phyloP scores from a whole-genome alignment of 1,284 basidiomycete genomes.

The Acaromyces ingoldii region DNA sequence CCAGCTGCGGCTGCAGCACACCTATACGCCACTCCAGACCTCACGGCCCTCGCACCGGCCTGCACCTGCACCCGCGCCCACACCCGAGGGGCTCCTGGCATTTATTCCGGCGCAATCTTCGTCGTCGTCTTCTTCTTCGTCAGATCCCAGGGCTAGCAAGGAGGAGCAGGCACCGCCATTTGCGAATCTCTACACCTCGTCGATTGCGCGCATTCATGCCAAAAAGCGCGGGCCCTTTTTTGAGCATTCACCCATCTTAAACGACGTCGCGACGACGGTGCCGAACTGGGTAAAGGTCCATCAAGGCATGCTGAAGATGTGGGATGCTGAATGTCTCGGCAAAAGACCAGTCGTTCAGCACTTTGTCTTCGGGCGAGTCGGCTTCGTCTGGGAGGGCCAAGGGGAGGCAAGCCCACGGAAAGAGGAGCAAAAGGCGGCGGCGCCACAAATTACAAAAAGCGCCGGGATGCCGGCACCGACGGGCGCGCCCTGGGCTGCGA shows the following conservation, averaged over 20 bases:
- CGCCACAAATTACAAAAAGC: neutral
- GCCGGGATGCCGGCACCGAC: neutral
- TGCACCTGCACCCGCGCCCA: neutral
- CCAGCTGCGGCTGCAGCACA: slow-evolving; percentile 60
- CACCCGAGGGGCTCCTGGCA: slow-evolving; percentile 1
- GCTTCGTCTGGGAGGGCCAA: slow-evolving; percentile 20
- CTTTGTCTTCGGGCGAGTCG: slow-evolving; percentile 66
- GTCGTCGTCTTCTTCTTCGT: neutral
- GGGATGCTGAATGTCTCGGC: slow-evolving; percentile 86
- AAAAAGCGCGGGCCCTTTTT: slow-evolving; percentile 38
- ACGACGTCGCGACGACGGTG: slow-evolving; percentile 78
- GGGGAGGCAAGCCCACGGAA: neutral
- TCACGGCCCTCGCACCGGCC: slow-evolving; percentile 7
- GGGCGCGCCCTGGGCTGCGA: too few species aligned
- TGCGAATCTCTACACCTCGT: slow-evolving; percentile 52
- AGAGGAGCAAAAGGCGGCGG: neutral
- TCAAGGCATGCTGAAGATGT: slow-evolving; percentile 90
- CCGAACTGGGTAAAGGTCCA: slow-evolving; percentile 85
- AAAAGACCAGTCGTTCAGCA: slow-evolving; percentile 98
- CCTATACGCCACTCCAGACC: slow-evolving; percentile 4
- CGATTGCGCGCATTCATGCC: slow-evolving; percentile 61
- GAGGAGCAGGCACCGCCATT: slow-evolving; percentile 11
- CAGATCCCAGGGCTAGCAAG: neutral
- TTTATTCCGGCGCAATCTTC: slow-evolving; percentile 5
- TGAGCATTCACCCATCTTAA: slow-evolving; percentile 64